A percentile compares a stretch with the other conserved stretches of the same genome.
Conservation (phyloP, 495 filamentous ascomycete species). For the Margaritispora aquatica region DNA sequence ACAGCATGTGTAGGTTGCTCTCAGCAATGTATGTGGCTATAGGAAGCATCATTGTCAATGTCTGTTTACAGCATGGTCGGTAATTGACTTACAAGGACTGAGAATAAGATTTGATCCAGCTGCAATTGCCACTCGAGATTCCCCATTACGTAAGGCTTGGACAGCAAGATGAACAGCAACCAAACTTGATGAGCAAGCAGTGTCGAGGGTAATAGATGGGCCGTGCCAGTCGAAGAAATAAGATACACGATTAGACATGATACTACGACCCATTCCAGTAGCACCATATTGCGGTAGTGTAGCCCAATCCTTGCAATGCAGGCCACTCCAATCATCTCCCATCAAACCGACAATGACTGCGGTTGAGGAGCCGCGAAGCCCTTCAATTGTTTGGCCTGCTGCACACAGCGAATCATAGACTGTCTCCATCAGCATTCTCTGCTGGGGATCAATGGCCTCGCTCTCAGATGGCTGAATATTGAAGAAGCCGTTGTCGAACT, state of each 20-base stretch:
- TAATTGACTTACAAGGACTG: neutral
- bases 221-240: conserved; percentile 50
- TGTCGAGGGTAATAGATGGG: conserved; percentile 67
- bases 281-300: conserved; percentile 18
- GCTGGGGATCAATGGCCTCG: conserved; percentile 50
- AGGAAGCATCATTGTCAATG: too few species aligned
- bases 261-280: conserved; percentile 38
- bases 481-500: conserved; percentile 54
- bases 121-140: conserved; percentile 21
- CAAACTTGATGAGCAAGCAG: conserved; percentile 76
- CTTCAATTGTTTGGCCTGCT: conserved; percentile 37
- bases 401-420: conserved; percentile 33
- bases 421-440: conserved; percentile 45
- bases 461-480: conserved; percentile 48
- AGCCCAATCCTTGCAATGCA: conserved; percentile 30
- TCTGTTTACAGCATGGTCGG: too few species aligned
- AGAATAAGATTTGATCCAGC: conserved; percentile 6
- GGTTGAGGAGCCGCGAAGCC: conserved; percentile 21
- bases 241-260: conserved; percentile 56
- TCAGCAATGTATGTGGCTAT: conserved; percentile 29
- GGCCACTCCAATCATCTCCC: conserved; percentile 30
- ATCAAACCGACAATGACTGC: conserved; percentile 30
- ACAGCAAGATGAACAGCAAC: conserved; percentile 64
- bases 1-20: conserved; percentile 28
- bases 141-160: conserved; percentile 61